Percentiles rank a stretch among this genome's conserved stretches.
phyloP scores from a whole-genome alignment of 192 early-diverging fungal species.

The Thamnidium elegans region DNA sequence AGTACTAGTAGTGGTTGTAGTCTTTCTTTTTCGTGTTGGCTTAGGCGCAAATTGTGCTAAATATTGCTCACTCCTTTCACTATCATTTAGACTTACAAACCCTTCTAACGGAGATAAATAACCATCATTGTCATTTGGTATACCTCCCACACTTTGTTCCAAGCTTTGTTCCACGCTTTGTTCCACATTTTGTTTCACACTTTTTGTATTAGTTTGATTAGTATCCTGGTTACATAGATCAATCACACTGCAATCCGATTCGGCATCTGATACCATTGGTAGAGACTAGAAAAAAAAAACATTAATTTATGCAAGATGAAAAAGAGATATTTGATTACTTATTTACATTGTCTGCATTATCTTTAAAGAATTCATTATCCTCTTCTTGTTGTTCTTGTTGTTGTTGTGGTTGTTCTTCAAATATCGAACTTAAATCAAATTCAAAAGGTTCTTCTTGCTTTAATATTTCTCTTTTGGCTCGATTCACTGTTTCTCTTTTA shows the following conservation, averaged over 20 bases:
- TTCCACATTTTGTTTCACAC: no score
- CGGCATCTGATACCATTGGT: neutral
- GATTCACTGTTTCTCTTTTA: neutral
- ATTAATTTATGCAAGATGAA: neutral
- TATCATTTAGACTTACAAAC: neutral
- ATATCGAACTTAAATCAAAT: neutral
- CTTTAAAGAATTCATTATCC: neutral
- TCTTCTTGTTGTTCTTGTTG: neutral
- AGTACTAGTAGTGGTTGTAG: no score
- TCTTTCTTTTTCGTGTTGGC: no score
- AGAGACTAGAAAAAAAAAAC: neutral
- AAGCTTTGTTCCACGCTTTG: no score
- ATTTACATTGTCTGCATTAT: neutral
- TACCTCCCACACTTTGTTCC: no score
- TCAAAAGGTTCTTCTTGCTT: neutral
- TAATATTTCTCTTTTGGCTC: neutral
- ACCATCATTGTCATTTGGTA: neutral
- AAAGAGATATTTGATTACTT: neutral
- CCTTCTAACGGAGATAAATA: neutral
- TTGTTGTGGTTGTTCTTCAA: neutral
- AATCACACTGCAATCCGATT: slow-evolving; percentile 1
- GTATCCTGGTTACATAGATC: neutral
- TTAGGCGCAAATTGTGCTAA: no score
- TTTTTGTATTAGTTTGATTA: no score
- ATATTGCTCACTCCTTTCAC: no score